These are phyloP conservation scores for Huntiella moniliformis DNA, from an alignment of 2,329 filamentous ascomycete genomes.

Conservation along the genomic window DNA sequence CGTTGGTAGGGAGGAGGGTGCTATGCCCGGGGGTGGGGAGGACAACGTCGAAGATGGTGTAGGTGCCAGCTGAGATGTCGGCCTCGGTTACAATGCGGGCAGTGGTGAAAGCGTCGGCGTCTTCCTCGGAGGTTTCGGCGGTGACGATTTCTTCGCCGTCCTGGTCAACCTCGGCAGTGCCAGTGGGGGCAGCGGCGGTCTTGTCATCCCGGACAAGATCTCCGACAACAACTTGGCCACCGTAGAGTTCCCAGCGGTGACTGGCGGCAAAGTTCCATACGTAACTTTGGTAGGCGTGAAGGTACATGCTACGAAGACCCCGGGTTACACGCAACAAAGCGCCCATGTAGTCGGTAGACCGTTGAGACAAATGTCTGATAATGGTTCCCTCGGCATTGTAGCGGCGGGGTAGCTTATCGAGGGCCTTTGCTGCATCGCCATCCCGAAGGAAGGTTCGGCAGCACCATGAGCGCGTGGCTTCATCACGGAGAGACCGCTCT, in stretches of 20 bases:
- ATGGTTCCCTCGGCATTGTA: constrained; percentile 66
- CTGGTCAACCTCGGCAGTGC: constrained; percentile 17
- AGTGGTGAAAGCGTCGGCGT: constrained; percentile 27
- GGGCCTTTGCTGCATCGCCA: constrained; percentile 37
- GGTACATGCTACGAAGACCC: constrained; percentile 78
- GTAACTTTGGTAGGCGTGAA: constrained; percentile 87
- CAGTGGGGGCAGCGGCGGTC: constrained; percentile 18
- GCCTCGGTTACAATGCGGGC: constrained; percentile 56
- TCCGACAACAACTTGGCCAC: constrained; percentile 56
- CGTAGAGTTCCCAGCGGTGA: constrained; percentile 60
- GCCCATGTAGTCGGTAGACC: constrained; percentile 54
- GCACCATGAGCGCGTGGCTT: constrained; percentile 58
- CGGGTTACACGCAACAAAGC: constrained; percentile 65
- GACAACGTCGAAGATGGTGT: constrained; percentile 72
- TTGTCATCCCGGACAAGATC: constrained; percentile 53
- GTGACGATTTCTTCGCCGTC: constrained; percentile 48
- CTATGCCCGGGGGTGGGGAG: constrained; percentile 86
- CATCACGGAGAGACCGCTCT: constrained; percentile 48
- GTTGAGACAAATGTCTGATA: constrained; percentile 53
- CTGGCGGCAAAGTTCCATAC: constrained; percentile 83
- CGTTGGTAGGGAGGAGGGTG: constrained; percentile 68
- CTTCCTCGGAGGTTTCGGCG: constrained; percentile 23
- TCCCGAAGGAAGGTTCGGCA: constrained; percentile 47
- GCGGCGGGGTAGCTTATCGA: constrained; percentile 54
- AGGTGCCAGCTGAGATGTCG: constrained; percentile 61